Conservation (phyloP, 176 grass and related monocot genomes). For the Melocanna baccifera region DNA sequence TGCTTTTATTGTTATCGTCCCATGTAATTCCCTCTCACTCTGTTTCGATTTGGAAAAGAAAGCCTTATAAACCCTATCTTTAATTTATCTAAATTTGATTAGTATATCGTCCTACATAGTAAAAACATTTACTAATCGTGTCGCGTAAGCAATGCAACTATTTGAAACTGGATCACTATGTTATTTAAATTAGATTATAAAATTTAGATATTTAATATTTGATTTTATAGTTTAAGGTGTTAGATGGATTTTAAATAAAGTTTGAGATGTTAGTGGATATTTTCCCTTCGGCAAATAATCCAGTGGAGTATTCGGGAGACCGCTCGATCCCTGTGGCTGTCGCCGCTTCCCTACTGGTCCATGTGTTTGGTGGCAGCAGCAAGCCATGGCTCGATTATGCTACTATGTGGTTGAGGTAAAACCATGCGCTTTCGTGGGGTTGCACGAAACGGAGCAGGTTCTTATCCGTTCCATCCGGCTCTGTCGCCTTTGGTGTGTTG, state of each 20-base stretch:
- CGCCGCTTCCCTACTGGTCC: background rate
- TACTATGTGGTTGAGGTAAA: constrained; percentile 1
- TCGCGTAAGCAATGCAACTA: accelerated
- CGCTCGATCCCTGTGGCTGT: constrained; percentile 61
- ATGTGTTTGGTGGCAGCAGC: background rate
- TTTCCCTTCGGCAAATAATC: background rate
- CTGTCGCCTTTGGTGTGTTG: background rate
- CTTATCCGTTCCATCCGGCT: background rate
- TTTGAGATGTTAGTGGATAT: background rate
- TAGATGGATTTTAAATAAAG: no score
- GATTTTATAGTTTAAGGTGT: no score
- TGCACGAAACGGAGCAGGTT: background rate
- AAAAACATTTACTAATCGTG: no score
- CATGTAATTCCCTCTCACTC: no score
- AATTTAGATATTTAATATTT: no score
- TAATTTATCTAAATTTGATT: no score
- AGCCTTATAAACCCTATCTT: no score
- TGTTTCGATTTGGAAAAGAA: no score
- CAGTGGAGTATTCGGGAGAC: background rate
- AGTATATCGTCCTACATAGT: accelerated
- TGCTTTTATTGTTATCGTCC: no score
- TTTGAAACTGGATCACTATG: no score
- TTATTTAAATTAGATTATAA: no score
- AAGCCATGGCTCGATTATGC: background rate
- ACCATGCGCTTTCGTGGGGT: constrained; percentile 32